Conservation (phyloP, 2,329 filamentous ascomycete genomes). For the Thermoascus crustaceus region DNA sequence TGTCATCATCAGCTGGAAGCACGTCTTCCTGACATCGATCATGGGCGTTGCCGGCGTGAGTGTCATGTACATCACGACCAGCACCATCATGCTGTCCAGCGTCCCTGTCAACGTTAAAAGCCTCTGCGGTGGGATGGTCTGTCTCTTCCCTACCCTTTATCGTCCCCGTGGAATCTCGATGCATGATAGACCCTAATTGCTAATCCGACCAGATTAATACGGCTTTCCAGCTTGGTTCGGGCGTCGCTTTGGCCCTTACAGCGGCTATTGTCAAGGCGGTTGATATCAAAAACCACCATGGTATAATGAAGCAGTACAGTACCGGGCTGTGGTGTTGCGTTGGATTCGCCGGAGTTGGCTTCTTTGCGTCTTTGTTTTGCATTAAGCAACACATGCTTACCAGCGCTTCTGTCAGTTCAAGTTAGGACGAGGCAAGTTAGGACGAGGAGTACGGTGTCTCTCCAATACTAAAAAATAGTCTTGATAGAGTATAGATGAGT, state of each 20-base stretch:
- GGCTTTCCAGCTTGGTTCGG: constrained; percentile 37
- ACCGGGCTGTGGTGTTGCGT: constrained; percentile 37
- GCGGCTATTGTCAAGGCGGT: constrained; percentile 32
- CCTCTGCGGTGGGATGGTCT: constrained; percentile 33
- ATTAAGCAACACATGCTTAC: too few relatives aligned
- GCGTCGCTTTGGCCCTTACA: constrained; percentile 34
- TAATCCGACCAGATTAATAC: constrained; percentile 27
- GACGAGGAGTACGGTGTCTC: too few relatives aligned
- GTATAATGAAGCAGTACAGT: constrained; percentile 26
- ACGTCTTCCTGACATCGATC: constrained; percentile 32
- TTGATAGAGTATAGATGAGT: too few relatives aligned
- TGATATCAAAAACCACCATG: constrained; percentile 29
- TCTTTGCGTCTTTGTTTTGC: constrained; percentile 11
- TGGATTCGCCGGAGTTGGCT: constrained; percentile 30
- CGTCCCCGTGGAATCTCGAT: too few relatives aligned
- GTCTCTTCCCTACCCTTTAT: background rate
- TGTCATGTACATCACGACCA: constrained; percentile 36
- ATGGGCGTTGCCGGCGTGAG: constrained; percentile 35
- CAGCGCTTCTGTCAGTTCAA: too few relatives aligned
- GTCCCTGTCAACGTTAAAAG: constrained; percentile 36
- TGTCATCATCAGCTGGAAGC: constrained; percentile 25
- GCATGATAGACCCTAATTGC: too few relatives aligned
- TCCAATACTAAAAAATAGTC: too few relatives aligned
- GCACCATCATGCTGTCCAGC: constrained; percentile 32
- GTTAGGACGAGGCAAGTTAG: too few relatives aligned